phyloP scores from a whole-genome alignment of 352 stramenopile genomes.

The Phytophthora kernoviae region DNA sequence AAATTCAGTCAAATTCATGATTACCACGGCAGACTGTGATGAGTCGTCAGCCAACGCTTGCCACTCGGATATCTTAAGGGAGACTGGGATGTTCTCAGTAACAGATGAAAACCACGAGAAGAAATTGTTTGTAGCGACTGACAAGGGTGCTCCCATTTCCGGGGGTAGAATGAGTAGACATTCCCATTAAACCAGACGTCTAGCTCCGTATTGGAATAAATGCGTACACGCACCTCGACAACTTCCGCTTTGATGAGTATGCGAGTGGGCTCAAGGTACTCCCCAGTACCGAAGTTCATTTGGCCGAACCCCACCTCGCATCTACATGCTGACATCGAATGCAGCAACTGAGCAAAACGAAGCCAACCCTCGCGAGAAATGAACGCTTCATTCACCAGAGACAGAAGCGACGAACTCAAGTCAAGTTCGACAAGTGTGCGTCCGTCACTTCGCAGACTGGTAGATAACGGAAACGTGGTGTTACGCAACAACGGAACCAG shows the following conservation, averaged over 20 bases:
- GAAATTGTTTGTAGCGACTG: constrained; percentile 3
- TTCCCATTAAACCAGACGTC: constrained; percentile 17
- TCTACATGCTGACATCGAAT: constrained; percentile 2
- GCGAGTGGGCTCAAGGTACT: constrained; percentile 9
- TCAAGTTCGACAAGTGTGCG: constrained; percentile 3
- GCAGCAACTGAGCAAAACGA: constrained; percentile 15
- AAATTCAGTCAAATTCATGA: constrained; percentile 2
- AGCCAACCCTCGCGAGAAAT: constrained; percentile 22
- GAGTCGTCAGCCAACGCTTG: constrained; percentile 3
- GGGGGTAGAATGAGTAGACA: constrained; percentile 6
- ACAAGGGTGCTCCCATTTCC: background rate
- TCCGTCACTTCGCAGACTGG: background rate
- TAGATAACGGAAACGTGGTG: constrained; percentile 7
- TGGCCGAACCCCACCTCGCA: constrained; percentile 23
- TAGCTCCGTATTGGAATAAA: constrained; percentile 13
- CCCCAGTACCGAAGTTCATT: background rate
- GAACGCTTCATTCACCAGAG: constrained; percentile 12
- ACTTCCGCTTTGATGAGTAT: constrained; percentile 11
- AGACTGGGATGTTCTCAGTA: constrained; percentile 6
- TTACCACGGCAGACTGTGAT: constrained; percentile 3
- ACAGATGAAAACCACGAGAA: constrained; percentile 12
- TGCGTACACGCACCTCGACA: constrained; percentile 13
- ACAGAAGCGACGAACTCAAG: constrained; percentile 15
- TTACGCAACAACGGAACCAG: constrained; percentile 21
- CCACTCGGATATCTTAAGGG: constrained; percentile 2